These are phyloP conservation scores for Salinomyces thailandicus DNA, from an alignment of 2,329 filamentous ascomycete genomes.

Conservation along the genomic window DNA sequence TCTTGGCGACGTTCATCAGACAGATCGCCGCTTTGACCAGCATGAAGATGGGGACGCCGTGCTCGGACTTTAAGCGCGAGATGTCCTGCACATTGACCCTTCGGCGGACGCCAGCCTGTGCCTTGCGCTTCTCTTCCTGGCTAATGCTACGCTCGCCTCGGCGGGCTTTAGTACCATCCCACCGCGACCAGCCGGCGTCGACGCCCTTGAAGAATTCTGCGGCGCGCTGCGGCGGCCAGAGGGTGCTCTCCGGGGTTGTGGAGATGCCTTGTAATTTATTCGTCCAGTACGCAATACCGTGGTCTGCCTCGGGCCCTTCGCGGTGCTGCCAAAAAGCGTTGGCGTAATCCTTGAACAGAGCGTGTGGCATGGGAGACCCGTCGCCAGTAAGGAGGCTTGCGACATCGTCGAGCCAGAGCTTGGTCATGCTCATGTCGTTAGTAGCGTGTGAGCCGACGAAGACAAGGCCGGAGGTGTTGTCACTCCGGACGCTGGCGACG, in stretches of 20 bases:
- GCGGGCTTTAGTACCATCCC: constrained; percentile 18
- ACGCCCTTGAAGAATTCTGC: constrained; percentile 26
- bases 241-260: constrained; percentile 15
- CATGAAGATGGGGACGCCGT: constrained; percentile 25
- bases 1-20: constrained; percentile 21
- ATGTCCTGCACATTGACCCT: constrained; percentile 20
- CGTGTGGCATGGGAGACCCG: constrained; percentile 18
- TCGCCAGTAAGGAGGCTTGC: constrained; percentile 19
- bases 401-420: constrained; percentile 25
- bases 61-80: constrained; percentile 20
- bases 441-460: constrained; percentile 23
- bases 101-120: constrained; percentile 21
- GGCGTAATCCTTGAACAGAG: constrained; percentile 23
- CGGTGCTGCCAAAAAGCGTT: constrained; percentile 23
- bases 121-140: constrained; percentile 15
- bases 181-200: constrained; percentile 20
- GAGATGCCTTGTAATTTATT: constrained; percentile 21
- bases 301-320: constrained; percentile 19
- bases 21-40: constrained; percentile 25
- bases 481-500: constrained; percentile 17
- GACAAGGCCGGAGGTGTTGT: constrained; percentile 21
- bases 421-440: constrained; percentile 26
- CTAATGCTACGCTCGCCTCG: constrained; percentile 16
- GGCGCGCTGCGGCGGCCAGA: constrained; percentile 22
- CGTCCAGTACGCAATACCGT: constrained; percentile 22